These are phyloP conservation scores for Aspergillus oerlinghausenensis DNA, from an alignment of 2,329 filamentous ascomycete species.

Conservation along the genomic window DNA sequence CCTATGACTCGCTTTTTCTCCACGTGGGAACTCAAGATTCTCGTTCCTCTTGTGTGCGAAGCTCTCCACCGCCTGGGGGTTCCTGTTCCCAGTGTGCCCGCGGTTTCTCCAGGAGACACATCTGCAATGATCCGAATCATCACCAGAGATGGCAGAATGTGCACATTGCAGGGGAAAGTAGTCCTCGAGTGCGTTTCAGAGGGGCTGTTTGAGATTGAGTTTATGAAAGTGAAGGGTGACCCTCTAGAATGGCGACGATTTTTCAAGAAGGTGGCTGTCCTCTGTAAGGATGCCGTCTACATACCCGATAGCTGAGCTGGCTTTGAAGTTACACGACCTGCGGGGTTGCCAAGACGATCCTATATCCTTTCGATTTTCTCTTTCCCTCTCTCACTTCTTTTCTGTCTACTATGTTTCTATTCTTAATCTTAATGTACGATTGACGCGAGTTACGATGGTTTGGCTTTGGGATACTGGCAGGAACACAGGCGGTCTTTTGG, in stretches of 20 bases:
- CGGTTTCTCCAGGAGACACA: slow-evolving; percentile 45
- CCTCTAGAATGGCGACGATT: slow-evolving; percentile 93
- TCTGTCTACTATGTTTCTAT: not conserved
- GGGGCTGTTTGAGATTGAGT: slow-evolving; percentile 76
- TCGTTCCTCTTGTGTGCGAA: slow-evolving; percentile 74
- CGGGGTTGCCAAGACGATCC: not conserved
- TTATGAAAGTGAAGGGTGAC: slow-evolving; percentile 92
- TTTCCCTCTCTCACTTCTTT: slow-evolving; percentile 3
- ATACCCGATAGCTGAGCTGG: slow-evolving; percentile 44
- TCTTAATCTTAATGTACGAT: slow-evolving; percentile 11
- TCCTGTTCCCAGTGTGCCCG: slow-evolving; percentile 53
- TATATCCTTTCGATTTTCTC: not conserved
- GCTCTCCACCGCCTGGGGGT: slow-evolving; percentile 83
- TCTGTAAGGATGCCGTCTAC: slow-evolving; percentile 81
- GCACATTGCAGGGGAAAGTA: slow-evolving; percentile 42
- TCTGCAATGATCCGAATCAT: slow-evolving; percentile 67
- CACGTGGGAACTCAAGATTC: slow-evolving; percentile 65
- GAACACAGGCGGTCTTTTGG: not conserved
- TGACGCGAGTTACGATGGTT: slow-evolving; percentile 13
- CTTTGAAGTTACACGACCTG: not conserved
- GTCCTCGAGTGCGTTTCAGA: slow-evolving; percentile 43
- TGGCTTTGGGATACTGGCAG: slow-evolving; percentile 2
- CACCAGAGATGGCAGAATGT: slow-evolving; percentile 55
- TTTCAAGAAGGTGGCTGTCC: slow-evolving; percentile 89
- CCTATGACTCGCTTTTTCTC: slow-evolving; percentile 91